phyloP scores from a whole-genome alignment of 305 asterid species.

The Solanum chacoense region DNA sequence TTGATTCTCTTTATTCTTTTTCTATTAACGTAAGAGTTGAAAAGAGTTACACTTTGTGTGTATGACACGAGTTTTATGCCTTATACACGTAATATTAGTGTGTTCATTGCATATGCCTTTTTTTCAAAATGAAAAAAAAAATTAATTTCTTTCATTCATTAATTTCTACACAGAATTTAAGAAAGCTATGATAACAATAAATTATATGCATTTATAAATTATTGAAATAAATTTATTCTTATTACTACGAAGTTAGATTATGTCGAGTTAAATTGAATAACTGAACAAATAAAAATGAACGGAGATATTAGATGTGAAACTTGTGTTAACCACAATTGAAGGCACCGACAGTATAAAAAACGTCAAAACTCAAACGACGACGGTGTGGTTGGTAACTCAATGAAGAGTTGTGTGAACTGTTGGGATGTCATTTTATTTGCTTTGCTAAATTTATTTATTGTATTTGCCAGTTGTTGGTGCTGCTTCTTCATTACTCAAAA shows the following conservation, averaged over 20 bases:
- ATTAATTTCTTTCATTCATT: neutral
- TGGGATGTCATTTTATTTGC: conserved; percentile 22
- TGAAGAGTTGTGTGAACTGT: conserved; percentile 18
- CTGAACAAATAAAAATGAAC: too few species aligned
- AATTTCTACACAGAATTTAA: neutral
- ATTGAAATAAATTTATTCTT: too few species aligned
- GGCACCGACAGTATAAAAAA: neutral
- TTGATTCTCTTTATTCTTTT: neutral
- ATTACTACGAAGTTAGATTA: too few species aligned
- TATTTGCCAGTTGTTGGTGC: neutral
- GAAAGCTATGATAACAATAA: neutral
- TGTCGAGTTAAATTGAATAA: too few species aligned
- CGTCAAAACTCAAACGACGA: neutral
- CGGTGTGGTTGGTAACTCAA: neutral
- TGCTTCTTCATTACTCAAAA: conserved; percentile 4
- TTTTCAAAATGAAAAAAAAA: neutral
- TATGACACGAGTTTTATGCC: neutral
- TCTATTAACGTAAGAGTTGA: neutral
- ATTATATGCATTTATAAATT: too few species aligned
- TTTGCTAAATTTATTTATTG: neutral
- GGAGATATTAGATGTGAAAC: neutral
- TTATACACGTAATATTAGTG: neutral
- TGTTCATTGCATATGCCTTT: neutral
- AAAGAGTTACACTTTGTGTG: neutral
- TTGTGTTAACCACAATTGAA: neutral